Conservation (phyloP, 75 land plant species). For the Larix kaempferi region DNA sequence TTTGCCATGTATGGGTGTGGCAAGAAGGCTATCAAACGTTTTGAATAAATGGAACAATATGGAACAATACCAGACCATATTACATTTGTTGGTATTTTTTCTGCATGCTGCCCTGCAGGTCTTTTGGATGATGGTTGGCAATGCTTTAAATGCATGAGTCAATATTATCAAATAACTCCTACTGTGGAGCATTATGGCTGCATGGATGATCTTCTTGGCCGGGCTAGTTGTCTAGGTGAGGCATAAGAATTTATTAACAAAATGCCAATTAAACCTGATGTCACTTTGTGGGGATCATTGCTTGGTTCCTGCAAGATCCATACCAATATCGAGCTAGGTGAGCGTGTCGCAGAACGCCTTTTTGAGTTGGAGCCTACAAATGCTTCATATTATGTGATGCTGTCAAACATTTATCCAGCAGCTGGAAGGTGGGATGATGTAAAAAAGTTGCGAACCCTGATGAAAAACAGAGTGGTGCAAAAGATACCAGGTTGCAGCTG, state of each 20-base stretch:
- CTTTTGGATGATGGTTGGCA: slow-evolving; percentile 28
- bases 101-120: slow-evolving; percentile 58
- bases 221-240: slow-evolving; percentile 34
- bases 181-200: slow-evolving; percentile 50
- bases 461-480: too few species aligned
- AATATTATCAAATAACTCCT: slow-evolving; percentile 26
- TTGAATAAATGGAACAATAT: slow-evolving; percentile 32
- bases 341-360: slow-evolving; percentile 32
- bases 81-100: slow-evolving; percentile 40
- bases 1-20: slow-evolving; percentile 42
- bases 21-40: slow-evolving; percentile 21
- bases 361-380: slow-evolving; percentile 50
- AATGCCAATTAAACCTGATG: slow-evolving; percentile 47
- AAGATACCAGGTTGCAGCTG: too few species aligned
- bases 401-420: too few species aligned
- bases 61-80: slow-evolving; percentile 35
- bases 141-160: slow-evolving; percentile 31
- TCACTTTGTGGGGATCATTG: slow-evolving; percentile 54
- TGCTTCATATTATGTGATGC: slow-evolving; percentile 21
- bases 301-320: slow-evolving; percentile 43
- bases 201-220: slow-evolving; percentile 48
- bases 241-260: slow-evolving; percentile 33
- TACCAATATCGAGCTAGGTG: slow-evolving; percentile 45
- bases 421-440: too few species aligned
- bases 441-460: too few species aligned